Evolutionary conservation across 2,329 filamentous ascomycete species (phyloP), one percentile per base, ranked within the genome.

Genomic region (Botryosphaeria dothidea): DNA sequence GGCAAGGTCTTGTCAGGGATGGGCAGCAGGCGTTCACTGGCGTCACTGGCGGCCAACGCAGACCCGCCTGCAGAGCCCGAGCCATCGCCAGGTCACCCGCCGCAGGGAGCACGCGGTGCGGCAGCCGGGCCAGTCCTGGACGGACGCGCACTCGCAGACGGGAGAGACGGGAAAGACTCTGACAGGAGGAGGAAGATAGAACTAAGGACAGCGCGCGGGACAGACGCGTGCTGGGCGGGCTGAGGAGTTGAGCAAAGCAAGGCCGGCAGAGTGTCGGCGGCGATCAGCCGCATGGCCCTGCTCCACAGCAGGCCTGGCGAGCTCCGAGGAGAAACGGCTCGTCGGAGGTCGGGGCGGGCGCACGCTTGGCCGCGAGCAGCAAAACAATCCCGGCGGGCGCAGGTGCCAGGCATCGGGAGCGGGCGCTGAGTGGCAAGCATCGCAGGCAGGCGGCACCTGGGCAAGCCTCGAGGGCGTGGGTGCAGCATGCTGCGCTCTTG

Each of bases 321-420:
- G 48, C 34, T 63, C 62, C 62, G 62, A 56, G 62, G 62, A 64
- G 62, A 64, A 64, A 64, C 38, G 41, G 62, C 48, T 41, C 43
- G 29, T 49, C 52, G 52, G 52, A n/a, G 45, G 45, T 19, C 23
- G 25, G 23, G 46, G 36, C 21, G 34, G 45, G 49, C 19, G 23
- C 7, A 27, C 62, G 51, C 62, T 45, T 48, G 41, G 51, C 62
- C 62, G 51, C 29, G 27, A 34, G 27, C 51, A 48, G 62, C 51
- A 45, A 54, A 56, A 19, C 13, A 19, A 23, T 62, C 58, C 58
- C 29, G 58, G 34, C n/a, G 21, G 54, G 43, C 58, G 58, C 45
- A 41, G 58, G 36, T 21, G 57, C 45, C 57, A 49, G 41, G 43
- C 36, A 13, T 23, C 29, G 29, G 19, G 31, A 17, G 51, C 34